These are phyloP conservation scores for Trametes sanguinea DNA, from an alignment of 768 basidiomycete species.

Conservation along the genomic window DNA sequence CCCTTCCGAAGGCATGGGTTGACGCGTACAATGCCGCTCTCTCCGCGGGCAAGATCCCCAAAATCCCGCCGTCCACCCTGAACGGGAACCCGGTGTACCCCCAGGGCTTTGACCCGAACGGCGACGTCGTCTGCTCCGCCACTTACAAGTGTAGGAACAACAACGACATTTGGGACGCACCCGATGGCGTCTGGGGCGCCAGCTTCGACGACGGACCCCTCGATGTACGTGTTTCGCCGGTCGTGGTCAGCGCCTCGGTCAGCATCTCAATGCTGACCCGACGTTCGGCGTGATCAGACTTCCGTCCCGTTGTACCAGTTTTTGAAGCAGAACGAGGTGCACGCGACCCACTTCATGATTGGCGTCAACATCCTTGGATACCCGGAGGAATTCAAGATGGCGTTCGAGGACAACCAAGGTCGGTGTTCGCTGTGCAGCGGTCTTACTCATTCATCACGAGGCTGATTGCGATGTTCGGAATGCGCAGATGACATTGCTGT, in stretches of 20 bases:
- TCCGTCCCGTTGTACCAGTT: conserved; percentile 59
- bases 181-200: conserved; percentile 62
- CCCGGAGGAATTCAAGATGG: conserved; percentile 54
- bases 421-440: not conserved
- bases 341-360: conserved; percentile 90
- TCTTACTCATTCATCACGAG: not conserved
- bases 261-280: conserved; percentile 1
- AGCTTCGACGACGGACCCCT: conserved; percentile 85
- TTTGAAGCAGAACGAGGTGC: conserved; percentile 60
- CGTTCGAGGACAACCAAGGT: conserved; percentile 40
- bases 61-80: conserved; percentile 52
- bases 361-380: conserved; percentile 71
- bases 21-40: conserved; percentile 70
- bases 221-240: conserved; percentile 35
- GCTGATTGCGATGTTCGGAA: not conserved
- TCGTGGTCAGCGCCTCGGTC: conserved; percentile 38
- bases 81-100: conserved; percentile 42
- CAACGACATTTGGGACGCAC: conserved; percentile 71
- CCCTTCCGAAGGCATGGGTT: conserved; percentile 69
- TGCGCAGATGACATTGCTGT: conserved; percentile 43
- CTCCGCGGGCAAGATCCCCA: conserved; percentile 70
- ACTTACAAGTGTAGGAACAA: conserved; percentile 64
- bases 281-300: conserved; percentile 23
- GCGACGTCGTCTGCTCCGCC: conserved; percentile 70
- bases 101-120: conserved; percentile 40